A percentile compares a stretch with the other conserved stretches of the same genome.
phyloP scores from a whole-genome alignment of 768 basidiomycete genomes.

The Melanogaster broomeanus region DNA sequence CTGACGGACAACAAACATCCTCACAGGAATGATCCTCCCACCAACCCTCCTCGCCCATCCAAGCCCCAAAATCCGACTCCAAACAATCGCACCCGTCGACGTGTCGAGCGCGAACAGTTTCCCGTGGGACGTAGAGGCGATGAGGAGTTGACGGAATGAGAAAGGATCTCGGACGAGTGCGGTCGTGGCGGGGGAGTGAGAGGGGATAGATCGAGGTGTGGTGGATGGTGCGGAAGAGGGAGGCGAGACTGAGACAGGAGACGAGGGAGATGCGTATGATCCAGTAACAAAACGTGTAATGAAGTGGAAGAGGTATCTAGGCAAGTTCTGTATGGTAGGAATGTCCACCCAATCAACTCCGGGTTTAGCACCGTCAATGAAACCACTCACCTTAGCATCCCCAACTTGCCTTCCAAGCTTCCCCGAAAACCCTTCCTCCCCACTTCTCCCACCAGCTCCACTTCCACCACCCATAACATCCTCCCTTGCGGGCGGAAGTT shows the following conservation, averaged over 20 bases:
- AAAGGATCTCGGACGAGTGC: constrained; percentile 70
- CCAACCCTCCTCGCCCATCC: constrained; percentile 65
- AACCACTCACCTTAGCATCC: constrained; percentile 53
- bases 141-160: constrained; percentile 83
- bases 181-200: constrained; percentile 31
- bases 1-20: constrained; percentile 53
- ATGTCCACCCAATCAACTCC: background rate
- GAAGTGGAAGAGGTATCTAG: constrained; percentile 67
- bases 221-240: constrained; percentile 6
- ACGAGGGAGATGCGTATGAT: constrained; percentile 54
- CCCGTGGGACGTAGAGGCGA: constrained; percentile 68
- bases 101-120: constrained; percentile 86
- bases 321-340: constrained; percentile 55
- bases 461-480: constrained; percentile 13
- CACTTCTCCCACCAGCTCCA: constrained; percentile 4
- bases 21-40: constrained; percentile 56
- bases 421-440: constrained; percentile 48
- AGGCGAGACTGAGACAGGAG: constrained; percentile 26
- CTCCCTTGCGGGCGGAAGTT: constrained; percentile 62
- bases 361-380: background rate
- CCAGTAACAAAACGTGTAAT: constrained; percentile 70
- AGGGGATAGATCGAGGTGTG: constrained; percentile 19
- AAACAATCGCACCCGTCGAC: constrained; percentile 72
- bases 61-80: constrained; percentile 77
- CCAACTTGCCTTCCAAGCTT: constrained; percentile 57